phyloP scores from a whole-genome alignment of 1,284 basidiomycete species.

The Microbotryum silenes-acaulis region DNA sequence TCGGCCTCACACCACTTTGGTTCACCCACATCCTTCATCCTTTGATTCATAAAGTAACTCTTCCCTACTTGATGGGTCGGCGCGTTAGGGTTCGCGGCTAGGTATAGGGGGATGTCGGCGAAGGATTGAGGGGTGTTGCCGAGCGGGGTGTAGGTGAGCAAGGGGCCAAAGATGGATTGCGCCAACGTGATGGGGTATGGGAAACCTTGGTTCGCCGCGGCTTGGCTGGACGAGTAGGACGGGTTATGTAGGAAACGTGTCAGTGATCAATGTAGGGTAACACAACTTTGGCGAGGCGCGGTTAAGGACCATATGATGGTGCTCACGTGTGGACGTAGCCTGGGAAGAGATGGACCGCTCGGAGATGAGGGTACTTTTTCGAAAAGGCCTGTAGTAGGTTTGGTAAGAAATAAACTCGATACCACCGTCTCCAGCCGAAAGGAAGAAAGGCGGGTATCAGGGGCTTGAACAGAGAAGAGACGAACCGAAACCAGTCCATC shows the following conservation, averaged over 20 bases:
- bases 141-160: constrained; percentile 28
- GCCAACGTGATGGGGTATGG: constrained; percentile 34
- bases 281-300: not conserved
- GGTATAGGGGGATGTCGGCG: constrained; percentile 35
- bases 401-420: no score
- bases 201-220: constrained; percentile 37
- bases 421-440: no score
- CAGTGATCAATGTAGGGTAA: not conserved
- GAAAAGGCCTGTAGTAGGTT: constrained; percentile 12
- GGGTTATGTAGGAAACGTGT: not conserved
- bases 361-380: constrained; percentile 13
- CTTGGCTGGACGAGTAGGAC: constrained; percentile 33
- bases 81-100: constrained; percentile 27
- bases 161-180: constrained; percentile 30
- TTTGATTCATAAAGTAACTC: constrained; percentile 13
- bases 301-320: not conserved
- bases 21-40: constrained; percentile 16
- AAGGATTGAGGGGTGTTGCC: constrained; percentile 33
- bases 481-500: constrained; percentile 23
- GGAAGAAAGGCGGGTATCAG: not conserved
- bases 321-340: constrained; percentile 18
- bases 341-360: constrained; percentile 23
- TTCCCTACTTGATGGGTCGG: not conserved
- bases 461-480: not conserved
- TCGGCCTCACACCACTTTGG: constrained; percentile 18